Evolutionary conservation across 2,329 filamentous ascomycete genomes (phyloP).

Genomic region (Penicillium oxalicum): DNA sequence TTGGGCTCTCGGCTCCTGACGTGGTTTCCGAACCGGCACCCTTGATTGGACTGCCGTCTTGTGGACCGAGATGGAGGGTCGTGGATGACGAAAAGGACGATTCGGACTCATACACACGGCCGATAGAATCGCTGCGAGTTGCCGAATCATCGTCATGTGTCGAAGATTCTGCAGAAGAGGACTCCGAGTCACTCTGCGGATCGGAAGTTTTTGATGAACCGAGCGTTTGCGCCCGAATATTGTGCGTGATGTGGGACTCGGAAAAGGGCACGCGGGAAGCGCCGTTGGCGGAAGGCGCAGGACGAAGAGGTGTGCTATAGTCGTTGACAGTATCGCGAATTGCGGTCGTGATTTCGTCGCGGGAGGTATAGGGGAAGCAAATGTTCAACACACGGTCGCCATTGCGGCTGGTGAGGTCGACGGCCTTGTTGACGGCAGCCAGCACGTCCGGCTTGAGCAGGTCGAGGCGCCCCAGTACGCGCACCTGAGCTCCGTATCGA

Average conservation of each 20-base stretch:
- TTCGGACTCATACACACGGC: constrained; percentile 28
- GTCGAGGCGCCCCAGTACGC: constrained; percentile 76
- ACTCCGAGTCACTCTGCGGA: constrained; percentile 45
- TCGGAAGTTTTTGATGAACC: constrained; percentile 24
- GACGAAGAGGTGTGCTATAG: constrained; percentile 65
- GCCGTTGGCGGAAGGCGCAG: constrained; percentile 27
- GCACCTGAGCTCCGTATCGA: constrained; percentile 81
- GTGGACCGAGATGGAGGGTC: constrained; percentile 43
- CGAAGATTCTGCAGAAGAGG: constrained; percentile 36
- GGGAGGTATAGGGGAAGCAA: constrained; percentile 94
- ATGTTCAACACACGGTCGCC: constrained; percentile 78
- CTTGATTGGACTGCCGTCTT: constrained; percentile 30
- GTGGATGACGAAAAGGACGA: constrained; percentile 42
- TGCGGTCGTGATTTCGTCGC: constrained; percentile 88
- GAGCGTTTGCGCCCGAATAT: constrained; percentile 64
- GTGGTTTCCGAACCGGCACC: constrained; percentile 30
- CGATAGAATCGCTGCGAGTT: constrained; percentile 14
- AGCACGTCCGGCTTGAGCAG: constrained; percentile 82
- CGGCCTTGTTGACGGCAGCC: constrained; percentile 78
- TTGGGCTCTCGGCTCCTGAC: constrained; percentile 21
- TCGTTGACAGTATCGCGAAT: constrained; percentile 83
- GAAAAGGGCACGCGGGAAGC: constrained; percentile 65
- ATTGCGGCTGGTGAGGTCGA: constrained; percentile 81
- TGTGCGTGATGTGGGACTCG: constrained; percentile 77
- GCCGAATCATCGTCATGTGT: constrained; percentile 40